Evolutionary conservation across 495 filamentous ascomycete species (phyloP).

Genomic region (Polyplosphaeria fusca): DNA sequence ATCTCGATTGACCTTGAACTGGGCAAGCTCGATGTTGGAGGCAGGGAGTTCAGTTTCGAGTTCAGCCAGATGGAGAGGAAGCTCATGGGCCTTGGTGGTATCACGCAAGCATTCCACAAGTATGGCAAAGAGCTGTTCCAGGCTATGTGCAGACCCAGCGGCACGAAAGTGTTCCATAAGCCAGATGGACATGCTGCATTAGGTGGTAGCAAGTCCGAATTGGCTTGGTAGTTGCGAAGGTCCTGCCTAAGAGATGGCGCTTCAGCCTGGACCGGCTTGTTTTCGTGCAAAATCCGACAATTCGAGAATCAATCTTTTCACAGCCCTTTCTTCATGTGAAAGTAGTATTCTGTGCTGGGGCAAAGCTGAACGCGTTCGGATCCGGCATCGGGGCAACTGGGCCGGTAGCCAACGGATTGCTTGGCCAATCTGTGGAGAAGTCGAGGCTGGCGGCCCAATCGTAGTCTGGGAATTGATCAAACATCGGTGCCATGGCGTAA

Average conservation of each 20-base stretch:
- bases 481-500: constrained; percentile 6
- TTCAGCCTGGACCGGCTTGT: too few species aligned
- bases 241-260: too few species aligned
- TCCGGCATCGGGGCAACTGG: neutral
- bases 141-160: constrained; percentile 24
- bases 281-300: too few species aligned
- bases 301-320: too few species aligned
- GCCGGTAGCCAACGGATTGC: neutral
- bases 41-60: constrained; percentile 35
- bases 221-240: too few species aligned
- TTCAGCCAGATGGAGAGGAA: constrained; percentile 42
- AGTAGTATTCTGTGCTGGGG: neutral
- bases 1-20: constrained; percentile 38
- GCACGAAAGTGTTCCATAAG: constrained; percentile 8
- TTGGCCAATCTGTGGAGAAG: constrained; percentile 16
- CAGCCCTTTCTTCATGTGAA: neutral
- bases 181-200: neutral
- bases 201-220: too few species aligned
- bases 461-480: constrained; percentile 29
- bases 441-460: constrained; percentile 31
- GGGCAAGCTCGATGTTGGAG: constrained; percentile 27
- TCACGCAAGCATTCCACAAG: constrained; percentile 39
- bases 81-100: constrained; percentile 39
- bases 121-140: constrained; percentile 43
- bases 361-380: neutral